These are phyloP conservation scores for Pinus albicaulis DNA, from an alignment of 75 land plant genomes.

Conservation along the genomic window DNA sequence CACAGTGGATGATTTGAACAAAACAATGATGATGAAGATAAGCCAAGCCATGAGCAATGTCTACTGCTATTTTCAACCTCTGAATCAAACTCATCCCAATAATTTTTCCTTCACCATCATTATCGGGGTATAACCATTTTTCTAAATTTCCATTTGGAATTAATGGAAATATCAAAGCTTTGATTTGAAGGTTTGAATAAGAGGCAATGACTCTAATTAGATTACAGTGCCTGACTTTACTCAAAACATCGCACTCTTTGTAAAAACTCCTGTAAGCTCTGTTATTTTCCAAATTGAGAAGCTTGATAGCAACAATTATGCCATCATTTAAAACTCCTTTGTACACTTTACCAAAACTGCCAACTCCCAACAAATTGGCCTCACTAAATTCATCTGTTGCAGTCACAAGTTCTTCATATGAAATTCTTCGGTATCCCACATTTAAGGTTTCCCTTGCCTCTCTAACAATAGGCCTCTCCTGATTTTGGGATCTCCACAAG, in stretches of 20 bases:
- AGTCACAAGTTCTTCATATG: neutral
- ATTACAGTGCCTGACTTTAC: neutral
- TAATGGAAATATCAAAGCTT: too few relatives aligned
- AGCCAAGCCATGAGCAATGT: slow-evolving; percentile 14
- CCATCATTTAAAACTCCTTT: too few relatives aligned
- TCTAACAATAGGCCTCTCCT: too few relatives aligned
- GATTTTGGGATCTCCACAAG: too few relatives aligned
- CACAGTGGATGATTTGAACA: slow-evolving; percentile 20
- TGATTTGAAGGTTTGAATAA: neutral
- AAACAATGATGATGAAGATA: slow-evolving; percentile 18
- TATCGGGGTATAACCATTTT: neutral
- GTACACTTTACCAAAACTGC: too few relatives aligned
- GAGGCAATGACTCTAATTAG: too few relatives aligned
- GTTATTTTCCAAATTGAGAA: too few relatives aligned
- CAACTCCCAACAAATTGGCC: too few relatives aligned
- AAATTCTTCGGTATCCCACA: neutral
- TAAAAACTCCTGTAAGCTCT: neutral
- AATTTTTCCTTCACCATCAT: neutral
- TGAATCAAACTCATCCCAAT: neutral
- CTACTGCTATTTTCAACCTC: slow-evolving; percentile 10
- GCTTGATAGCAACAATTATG: too few relatives aligned
- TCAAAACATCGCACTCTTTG: neutral
- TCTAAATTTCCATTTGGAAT: too few relatives aligned
- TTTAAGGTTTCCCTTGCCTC: too few relatives aligned
- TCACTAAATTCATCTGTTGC: neutral